Conservation (phyloP, 2,329 filamentous ascomycete species). For the Fusarium brevicatenulatum region DNA sequence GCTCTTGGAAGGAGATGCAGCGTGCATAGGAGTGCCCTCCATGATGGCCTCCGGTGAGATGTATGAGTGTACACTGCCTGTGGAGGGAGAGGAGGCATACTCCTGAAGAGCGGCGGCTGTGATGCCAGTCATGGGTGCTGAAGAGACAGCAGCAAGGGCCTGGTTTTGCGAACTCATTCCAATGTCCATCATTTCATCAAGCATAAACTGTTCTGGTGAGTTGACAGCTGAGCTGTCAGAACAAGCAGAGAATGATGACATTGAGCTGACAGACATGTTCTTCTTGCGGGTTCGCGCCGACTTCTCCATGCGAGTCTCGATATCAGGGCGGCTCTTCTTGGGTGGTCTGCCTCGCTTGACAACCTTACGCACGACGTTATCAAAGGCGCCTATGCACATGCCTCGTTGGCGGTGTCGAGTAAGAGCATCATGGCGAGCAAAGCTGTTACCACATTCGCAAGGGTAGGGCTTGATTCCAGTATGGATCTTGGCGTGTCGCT, state of each 20-base stretch:
- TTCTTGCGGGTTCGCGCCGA: slow-evolving; percentile 67
- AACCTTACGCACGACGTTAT: slow-evolving; percentile 73
- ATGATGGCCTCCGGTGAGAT: slow-evolving; percentile 60
- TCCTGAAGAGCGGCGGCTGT: slow-evolving; percentile 48
- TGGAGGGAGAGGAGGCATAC: slow-evolving; percentile 54
- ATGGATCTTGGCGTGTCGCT: slow-evolving; percentile 97
- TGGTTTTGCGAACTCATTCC: slow-evolving; percentile 44
- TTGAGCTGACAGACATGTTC: slow-evolving; percentile 59
- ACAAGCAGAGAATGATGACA: slow-evolving; percentile 65
- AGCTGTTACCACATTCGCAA: slow-evolving; percentile 93
- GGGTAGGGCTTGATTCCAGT: slow-evolving; percentile 95
- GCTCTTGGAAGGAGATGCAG: slow-evolving; percentile 62
- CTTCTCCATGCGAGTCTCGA: slow-evolving; percentile 67
- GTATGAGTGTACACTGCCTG: slow-evolving; percentile 53
- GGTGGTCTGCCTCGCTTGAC: slow-evolving; percentile 70
- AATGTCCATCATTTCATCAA: slow-evolving; percentile 62
- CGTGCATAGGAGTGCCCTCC: slow-evolving; percentile 51
- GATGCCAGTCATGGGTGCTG: slow-evolving; percentile 55
- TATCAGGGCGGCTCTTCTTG: slow-evolving; percentile 68
- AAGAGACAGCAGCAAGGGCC: slow-evolving; percentile 55
- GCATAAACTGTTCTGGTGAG: slow-evolving; percentile 62
- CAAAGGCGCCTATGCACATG: slow-evolving; percentile 96
- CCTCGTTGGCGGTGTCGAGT: slow-evolving; percentile 94
- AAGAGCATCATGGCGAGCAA: slow-evolving; percentile 93
- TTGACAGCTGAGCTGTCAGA: slow-evolving; percentile 66